These are phyloP conservation scores for Pseudonitzschia multistriata DNA, from an alignment of 108 stramenopile genomes.

Conservation along the genomic window DNA sequence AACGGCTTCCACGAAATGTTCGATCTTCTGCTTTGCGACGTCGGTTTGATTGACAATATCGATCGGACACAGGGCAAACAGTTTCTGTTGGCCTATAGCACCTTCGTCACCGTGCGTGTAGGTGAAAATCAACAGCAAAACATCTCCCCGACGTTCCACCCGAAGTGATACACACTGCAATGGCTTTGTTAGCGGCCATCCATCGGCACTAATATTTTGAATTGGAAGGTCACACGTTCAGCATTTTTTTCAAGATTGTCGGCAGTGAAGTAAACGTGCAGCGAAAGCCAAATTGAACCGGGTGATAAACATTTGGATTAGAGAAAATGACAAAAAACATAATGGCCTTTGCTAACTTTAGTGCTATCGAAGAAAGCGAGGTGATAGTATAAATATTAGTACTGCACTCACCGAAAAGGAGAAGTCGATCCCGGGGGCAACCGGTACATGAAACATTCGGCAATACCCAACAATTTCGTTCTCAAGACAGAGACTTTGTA, in stretches of 20 bases:
- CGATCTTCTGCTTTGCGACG: slow-evolving; percentile 30
- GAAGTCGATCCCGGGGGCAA: slow-evolving; percentile 46
- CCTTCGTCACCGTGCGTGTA: slow-evolving; percentile 33
- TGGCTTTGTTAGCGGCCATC: slow-evolving; percentile 49
- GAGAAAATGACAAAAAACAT: no score
- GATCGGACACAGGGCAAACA: slow-evolving; percentile 46
- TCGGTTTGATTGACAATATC: slow-evolving; percentile 36
- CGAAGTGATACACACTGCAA: slow-evolving; percentile 49
- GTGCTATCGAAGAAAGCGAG: no score
- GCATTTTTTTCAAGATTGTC: no score
- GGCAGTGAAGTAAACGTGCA: not conserved
- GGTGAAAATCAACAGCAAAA: slow-evolving; percentile 48
- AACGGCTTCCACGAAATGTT: slow-evolving; percentile 73
- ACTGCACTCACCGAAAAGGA: slow-evolving; percentile 39
- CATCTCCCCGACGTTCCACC: slow-evolving; percentile 46
- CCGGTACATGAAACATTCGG: slow-evolving; percentile 72
- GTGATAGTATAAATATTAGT: no score
- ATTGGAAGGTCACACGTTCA: not conserved
- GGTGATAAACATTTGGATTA: not conserved
- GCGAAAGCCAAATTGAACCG: not conserved
- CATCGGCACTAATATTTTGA: slow-evolving; percentile 39
- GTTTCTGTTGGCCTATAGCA: slow-evolving; percentile 11
- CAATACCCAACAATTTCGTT: slow-evolving; percentile 63
- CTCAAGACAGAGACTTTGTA: slow-evolving; percentile 58
- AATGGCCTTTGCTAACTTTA: no score